phyloP scores from a whole-genome alignment of 2,329 filamentous ascomycete species.

The Xylaria sp. region DNA sequence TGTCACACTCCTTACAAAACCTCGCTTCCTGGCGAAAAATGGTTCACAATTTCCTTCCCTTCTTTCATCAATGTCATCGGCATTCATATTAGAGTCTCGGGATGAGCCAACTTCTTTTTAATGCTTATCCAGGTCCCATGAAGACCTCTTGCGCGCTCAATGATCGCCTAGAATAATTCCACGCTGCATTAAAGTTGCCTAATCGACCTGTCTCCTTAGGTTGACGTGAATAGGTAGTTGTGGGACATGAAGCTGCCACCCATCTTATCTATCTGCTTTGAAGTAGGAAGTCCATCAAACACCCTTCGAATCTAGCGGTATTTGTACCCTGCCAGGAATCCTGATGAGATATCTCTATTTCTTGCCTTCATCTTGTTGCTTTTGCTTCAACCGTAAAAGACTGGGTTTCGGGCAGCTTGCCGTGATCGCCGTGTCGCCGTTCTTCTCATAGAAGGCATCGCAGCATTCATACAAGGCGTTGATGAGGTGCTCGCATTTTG shows the following conservation, averaged over 20 bases:
- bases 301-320: not conserved
- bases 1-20: slow-evolving; percentile 26
- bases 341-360: slow-evolving; percentile 30
- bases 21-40: not conserved
- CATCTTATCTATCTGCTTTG: not conserved
- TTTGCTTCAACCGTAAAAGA: slow-evolving; percentile 84
- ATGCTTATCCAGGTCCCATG: slow-evolving; percentile 90
- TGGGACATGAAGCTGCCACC: slow-evolving; percentile 49
- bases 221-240: slow-evolving; percentile 52
- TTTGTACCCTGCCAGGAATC: not conserved
- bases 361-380: slow-evolving; percentile 68
- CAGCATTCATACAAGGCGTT: slow-evolving; percentile 95
- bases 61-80: slow-evolving; percentile 78
- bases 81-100: slow-evolving; percentile 99
- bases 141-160: slow-evolving; percentile 95
- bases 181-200: slow-evolving; percentile 79
- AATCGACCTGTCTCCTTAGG: slow-evolving; percentile 56
- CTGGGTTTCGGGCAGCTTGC: slow-evolving; percentile 87
- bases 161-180: slow-evolving; percentile 88
- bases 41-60: slow-evolving; percentile 55
- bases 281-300: no score
- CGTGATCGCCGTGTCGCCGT: slow-evolving; percentile 79
- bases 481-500: slow-evolving; percentile 80
- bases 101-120: slow-evolving; percentile 75
- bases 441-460: slow-evolving; percentile 82